Conservation (phyloP, 352 stramenopile species). For the Phytopythium litorale region DNA sequence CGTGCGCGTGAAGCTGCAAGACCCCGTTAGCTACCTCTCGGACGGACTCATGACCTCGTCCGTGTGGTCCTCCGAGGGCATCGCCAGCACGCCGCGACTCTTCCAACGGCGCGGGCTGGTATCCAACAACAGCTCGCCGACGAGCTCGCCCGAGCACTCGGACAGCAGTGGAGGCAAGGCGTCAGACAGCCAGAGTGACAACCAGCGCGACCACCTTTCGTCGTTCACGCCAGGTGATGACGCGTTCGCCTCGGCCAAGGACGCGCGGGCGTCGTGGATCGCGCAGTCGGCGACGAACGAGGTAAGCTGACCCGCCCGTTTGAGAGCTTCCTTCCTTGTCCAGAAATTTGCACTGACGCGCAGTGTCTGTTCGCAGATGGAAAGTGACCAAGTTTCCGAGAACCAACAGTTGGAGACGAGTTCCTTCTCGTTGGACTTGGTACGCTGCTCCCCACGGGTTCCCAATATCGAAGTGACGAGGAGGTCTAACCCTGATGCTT, state of each 20-base stretch:
- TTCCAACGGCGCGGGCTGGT: constrained; percentile 40
- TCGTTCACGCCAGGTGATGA: neutral
- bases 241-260: neutral
- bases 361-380: constrained; percentile 6
- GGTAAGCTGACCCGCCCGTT: constrained; percentile 5
- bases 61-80: constrained; percentile 62
- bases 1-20: constrained; percentile 54
- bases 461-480: neutral
- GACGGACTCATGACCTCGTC: constrained; percentile 14
- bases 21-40: constrained; percentile 29
- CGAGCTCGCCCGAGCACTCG: constrained; percentile 1
- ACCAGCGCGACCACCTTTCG: constrained; percentile 4
- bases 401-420: constrained; percentile 4
- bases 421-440: constrained; percentile 6
- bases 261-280: neutral
- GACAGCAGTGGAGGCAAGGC: neutral
- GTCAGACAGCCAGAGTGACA: constrained; percentile 2
- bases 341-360: neutral
- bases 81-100: constrained; percentile 43
- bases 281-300: neutral
- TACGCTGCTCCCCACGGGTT: neutral
- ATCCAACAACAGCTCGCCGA: constrained; percentile 10
- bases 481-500: neutral
- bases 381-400: constrained; percentile 6
- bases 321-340: neutral